Base-by-base conservation (phyloP, 129 eudicot genomes). In the Escallonia herrerae region DNA sequence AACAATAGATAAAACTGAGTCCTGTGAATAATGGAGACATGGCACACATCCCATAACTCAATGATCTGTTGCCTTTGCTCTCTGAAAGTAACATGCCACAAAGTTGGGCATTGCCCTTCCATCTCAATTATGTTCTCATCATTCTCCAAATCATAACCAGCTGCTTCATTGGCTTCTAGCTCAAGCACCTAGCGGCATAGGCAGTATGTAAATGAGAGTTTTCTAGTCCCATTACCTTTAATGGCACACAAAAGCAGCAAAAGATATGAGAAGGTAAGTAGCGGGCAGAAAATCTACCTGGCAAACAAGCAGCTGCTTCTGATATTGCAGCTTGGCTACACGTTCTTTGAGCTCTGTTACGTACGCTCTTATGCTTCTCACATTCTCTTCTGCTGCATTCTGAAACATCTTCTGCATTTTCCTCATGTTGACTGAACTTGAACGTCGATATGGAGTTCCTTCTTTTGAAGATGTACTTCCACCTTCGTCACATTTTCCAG, bases 381-480 rank as follows among this genome's bases (percentile, higher is more conserved):
- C 95, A 56, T 91, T 91, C 79, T 91, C 98, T 81, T 91, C 98
- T 12, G 98, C 98, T 45, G 98, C 98, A 69, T 79, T 85, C 65
- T 91, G 98, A 63, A 91, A 91, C 96, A 91, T 85, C 74, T 83
- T 80, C 69, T 91, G 94, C 98, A 91, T 91, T 74, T 91, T 91
- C 78, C 84, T 88, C 98, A 91, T 91, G 76, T 91, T 91, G 7
- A 91, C 98, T 43, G 98, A 91, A 77, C 97, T 87, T 9, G 97
- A 85, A 72, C 96, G 94, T 42, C 96, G 80, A 71, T 85, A 81
- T 3, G 96, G 96, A 37, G 96, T 85, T 41, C 85, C 87, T 80
- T 91, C 97, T 86, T 90, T 90, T 5, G 97, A 84, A 40, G 97
- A 84, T 39, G 57, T 84, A 60, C 84, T 95, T 56, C 91, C 91